Base-by-base conservation (phyloP, 2,329 filamentous ascomycete genomes). In the Grosmannia huntii region DNA sequence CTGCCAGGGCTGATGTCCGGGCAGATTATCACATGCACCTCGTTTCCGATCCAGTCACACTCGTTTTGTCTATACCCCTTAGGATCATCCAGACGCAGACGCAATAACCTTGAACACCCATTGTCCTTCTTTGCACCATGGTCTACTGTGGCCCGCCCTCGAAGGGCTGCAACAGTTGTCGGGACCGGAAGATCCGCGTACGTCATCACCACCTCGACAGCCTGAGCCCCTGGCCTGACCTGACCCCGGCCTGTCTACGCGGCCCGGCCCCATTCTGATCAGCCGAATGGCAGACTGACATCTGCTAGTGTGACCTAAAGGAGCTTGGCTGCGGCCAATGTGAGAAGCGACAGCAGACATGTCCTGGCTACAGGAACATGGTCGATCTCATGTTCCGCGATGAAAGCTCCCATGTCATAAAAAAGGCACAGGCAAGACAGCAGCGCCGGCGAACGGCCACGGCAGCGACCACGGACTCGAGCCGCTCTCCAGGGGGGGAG, bases 61-160 rank as follows among this genome's bases (percentile, higher is more conserved):
- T 3, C 1, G 16, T 50, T 27, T 7, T 27, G 48, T 27, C 48
- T 28, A 50, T 50, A 10, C 48, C 48, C 28, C 25, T 50, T 50
- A 25, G 23, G 25, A 50, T n/a, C 51, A 53, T 33, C 21, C 50
- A 33, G 12, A 52, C 14, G 21, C 50, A 25, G 21, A 48, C 25
- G 19, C 44, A 36, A 31, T 6, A 27, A 31, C 9, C 7, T 2
- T 41, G 6, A 5, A 36, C 31, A 25, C 38, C 11, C 5, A 25
- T n/a, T 27, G 33, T 9, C 28, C 11, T 48, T 19, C 27, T 41
- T 28, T 14, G 23, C 56, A 58, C 57, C 58, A 81, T 82, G 79
- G 78, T 81, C 6, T 82, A 80, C 64, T 81, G 79, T 62, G 78
- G 79, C 5, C 80, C 80, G 64, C 78, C 79, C 50, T 81, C 78